phyloP scores from a whole-genome alignment of 116 monocot species.

The Posidonia oceanica region DNA sequence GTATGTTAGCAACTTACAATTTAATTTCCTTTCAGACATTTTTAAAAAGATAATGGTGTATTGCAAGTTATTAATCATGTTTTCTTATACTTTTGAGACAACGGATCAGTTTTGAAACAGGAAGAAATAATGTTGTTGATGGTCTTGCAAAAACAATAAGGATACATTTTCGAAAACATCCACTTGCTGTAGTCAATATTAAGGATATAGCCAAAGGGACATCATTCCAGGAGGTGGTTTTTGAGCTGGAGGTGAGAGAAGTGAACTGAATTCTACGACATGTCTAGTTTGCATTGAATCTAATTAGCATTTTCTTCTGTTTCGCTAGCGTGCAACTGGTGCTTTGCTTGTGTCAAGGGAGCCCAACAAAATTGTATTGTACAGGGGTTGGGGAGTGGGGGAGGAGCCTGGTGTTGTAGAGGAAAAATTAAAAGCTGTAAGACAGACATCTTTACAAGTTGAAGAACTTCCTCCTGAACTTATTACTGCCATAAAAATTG shows the following conservation, averaged over 20 bases:
- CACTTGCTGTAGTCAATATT: constrained; percentile 93
- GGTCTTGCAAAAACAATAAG: constrained; percentile 79
- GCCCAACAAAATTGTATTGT: constrained; percentile 82
- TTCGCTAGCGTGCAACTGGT: constrained; percentile 68
- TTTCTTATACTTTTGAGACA: background rate
- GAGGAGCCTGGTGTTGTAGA: constrained; percentile 14
- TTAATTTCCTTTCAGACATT: too few relatives aligned
- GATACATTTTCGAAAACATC: constrained; percentile 80
- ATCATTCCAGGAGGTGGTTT: constrained; percentile 70
- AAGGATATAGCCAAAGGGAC: constrained; percentile 83
- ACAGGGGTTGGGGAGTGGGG: constrained; percentile 68
- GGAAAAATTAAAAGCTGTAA: background rate
- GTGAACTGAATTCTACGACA: background rate
- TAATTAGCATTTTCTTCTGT: background rate
- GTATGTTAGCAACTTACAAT: too few relatives aligned
- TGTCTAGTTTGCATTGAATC: background rate
- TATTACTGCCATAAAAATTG: constrained; percentile 64
- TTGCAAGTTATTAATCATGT: background rate
- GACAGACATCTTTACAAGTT: constrained; percentile 1
- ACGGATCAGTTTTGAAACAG: constrained; percentile 22
- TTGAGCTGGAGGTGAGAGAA: constrained; percentile 59
- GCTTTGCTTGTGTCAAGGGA: constrained; percentile 82
- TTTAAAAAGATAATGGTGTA: background rate
- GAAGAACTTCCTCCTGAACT: constrained; percentile 47
- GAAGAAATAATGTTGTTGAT: constrained; percentile 68